phyloP scores from a whole-genome alignment of 2,329 filamentous ascomycete genomes.

The Aspergillus novoparasiticus region DNA sequence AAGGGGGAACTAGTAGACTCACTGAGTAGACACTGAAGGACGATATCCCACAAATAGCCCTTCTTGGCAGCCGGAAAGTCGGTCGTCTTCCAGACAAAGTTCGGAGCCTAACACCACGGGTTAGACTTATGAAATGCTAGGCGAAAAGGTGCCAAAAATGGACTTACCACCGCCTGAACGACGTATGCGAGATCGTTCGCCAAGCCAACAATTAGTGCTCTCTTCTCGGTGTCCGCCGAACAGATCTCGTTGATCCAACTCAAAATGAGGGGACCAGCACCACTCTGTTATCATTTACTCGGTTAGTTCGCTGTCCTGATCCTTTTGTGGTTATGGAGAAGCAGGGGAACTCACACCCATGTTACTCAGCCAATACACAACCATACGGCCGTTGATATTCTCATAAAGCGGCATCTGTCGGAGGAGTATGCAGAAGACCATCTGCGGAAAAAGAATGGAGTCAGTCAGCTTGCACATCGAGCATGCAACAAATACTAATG shows the following conservation, averaged over 20 bases:
- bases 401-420: slow-evolving; percentile 41
- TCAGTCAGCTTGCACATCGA: not conserved
- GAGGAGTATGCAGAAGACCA: slow-evolving; percentile 36
- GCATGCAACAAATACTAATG: not conserved
- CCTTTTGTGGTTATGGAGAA: too few species aligned
- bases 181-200: slow-evolving; percentile 39
- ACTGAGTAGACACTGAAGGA: slow-evolving; percentile 39
- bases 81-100: slow-evolving; percentile 48
- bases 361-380: slow-evolving; percentile 43
- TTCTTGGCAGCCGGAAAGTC: slow-evolving; percentile 42
- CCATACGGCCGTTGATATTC: slow-evolving; percentile 38
- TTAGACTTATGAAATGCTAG: not conserved
- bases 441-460: slow-evolving; percentile 14
- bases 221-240: slow-evolving; percentile 33
- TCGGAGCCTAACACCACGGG: slow-evolving; percentile 28
- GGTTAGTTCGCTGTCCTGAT: not conserved
- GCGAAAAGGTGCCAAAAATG: too few species aligned
- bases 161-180: slow-evolving; percentile 34
- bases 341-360: slow-evolving; percentile 31
- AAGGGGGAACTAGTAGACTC: slow-evolving; percentile 11
- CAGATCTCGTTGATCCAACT: slow-evolving; percentile 43
- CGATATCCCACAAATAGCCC: slow-evolving; percentile 42
- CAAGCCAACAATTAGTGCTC: slow-evolving; percentile 34
- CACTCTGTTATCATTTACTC: slow-evolving; percentile 19
- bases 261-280: slow-evolving; percentile 42